Evolutionary conservation across 1,284 basidiomycete genomes (phyloP).

Genomic region (Psilocybe mexicana): DNA sequence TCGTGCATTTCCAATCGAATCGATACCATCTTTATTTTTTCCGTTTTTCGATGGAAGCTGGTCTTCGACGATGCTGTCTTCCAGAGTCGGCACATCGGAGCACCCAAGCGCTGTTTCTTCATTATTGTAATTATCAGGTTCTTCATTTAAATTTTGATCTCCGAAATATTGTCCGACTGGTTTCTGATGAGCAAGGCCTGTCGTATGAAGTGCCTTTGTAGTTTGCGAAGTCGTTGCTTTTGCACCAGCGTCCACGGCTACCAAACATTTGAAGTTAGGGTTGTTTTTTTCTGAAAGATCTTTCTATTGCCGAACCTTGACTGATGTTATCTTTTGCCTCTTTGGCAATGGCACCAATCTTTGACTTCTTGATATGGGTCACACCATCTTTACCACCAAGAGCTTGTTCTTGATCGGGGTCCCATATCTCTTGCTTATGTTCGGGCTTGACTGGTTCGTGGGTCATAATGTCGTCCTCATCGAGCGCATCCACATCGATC

Average conservation of each 20-base stretch:
- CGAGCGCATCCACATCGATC: conserved; percentile 89
- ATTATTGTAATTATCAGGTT: conserved; percentile 54
- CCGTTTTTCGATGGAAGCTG: conserved; percentile 35
- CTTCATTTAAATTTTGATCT: conserved; percentile 46
- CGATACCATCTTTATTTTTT: conserved; percentile 18
- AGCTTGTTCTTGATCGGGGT: conserved; percentile 77
- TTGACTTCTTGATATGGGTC: conserved; percentile 42
- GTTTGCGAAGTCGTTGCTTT: conserved; percentile 31
- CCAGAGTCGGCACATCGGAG: conserved; percentile 68
- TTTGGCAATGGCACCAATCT: conserved; percentile 36
- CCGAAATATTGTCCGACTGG: conserved; percentile 37
- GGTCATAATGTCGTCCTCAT: conserved; percentile 73
- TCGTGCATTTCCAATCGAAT: conserved; percentile 10
- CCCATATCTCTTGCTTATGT: conserved; percentile 69
- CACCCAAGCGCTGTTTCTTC: conserved; percentile 62
- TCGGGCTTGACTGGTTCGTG: conserved; percentile 54
- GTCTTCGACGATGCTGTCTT: conserved; percentile 62
- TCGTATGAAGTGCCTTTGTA: conserved; percentile 41
- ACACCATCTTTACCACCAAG: conserved; percentile 44
- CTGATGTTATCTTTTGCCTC: conserved; percentile 41
- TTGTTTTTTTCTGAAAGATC: not conserved
- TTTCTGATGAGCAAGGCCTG: conserved; percentile 36
- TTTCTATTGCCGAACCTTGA: conserved; percentile 47
- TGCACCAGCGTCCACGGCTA: conserved; percentile 45
- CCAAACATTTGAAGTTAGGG: not conserved